Evolutionary conservation across 306 rosid species (phyloP).

Genomic region (Cicer cuneatum): DNA sequence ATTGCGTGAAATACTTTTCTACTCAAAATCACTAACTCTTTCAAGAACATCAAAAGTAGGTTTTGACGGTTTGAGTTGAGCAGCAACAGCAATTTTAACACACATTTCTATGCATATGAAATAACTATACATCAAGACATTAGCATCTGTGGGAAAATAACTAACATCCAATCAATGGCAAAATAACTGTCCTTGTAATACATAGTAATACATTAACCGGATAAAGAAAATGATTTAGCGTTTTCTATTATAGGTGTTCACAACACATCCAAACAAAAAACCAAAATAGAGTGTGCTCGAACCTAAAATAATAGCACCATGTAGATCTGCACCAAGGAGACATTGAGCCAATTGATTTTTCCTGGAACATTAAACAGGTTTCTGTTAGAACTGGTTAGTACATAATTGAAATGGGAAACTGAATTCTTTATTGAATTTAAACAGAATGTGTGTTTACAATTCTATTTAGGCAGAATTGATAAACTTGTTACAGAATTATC

Average conservation of each 20-base stretch:
- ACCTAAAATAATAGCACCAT: conserved; percentile 87
- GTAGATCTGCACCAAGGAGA: conserved; percentile 82
- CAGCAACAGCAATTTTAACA: conserved; percentile 11
- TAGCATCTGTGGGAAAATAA: conserved; percentile 12
- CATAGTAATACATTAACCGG: background rate
- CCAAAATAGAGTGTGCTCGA: conserved; percentile 14
- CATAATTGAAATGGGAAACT: too few relatives aligned
- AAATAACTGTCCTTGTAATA: background rate
- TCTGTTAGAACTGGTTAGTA: too few relatives aligned
- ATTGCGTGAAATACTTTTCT: background rate
- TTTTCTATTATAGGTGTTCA: background rate
- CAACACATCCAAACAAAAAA: conserved; percentile 31
- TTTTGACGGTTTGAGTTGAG: background rate
- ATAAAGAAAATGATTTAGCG: conserved; percentile 3
- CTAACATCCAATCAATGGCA: conserved; percentile 3
- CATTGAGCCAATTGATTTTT: conserved; percentile 74
- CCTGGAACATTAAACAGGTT: conserved; percentile 58
- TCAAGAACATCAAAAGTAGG: conserved; percentile 3
- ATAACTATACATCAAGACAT: background rate
- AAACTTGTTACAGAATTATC: too few relatives aligned
- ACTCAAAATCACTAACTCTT: background rate
- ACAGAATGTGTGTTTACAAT: too few relatives aligned
- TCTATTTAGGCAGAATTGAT: too few relatives aligned
- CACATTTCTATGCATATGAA: conserved; percentile 3
- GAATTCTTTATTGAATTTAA: too few relatives aligned